These are phyloP conservation scores for Lecanicillium sp. DNA, from an alignment of 2,329 filamentous ascomycete genomes.

Conservation along the genomic window DNA sequence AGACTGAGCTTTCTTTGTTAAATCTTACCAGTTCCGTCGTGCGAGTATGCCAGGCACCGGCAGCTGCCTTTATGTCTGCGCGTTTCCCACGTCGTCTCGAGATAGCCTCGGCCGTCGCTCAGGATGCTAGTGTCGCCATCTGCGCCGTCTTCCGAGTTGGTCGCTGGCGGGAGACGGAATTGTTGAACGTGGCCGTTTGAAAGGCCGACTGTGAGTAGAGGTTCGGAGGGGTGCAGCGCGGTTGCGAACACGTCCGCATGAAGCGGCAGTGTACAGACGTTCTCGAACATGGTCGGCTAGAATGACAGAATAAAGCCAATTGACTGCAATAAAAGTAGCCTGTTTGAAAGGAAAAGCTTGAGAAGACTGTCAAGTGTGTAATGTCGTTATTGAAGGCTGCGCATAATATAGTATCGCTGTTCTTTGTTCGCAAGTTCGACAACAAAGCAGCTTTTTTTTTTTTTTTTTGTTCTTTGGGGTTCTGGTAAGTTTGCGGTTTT, in stretches of 20 bases:
- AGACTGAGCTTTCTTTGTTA: too few relatives aligned
- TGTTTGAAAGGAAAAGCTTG: too few relatives aligned
- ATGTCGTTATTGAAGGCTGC: too few relatives aligned
- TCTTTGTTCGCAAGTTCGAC: too few relatives aligned
- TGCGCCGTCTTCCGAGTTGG: slow-evolving; percentile 40
- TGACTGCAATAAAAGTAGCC: too few relatives aligned
- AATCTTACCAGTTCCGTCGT: slow-evolving; percentile 60
- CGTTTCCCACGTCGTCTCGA: slow-evolving; percentile 81
- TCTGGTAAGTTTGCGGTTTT: too few relatives aligned
- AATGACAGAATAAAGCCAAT: neutral
- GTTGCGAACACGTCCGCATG: slow-evolving; percentile 82
- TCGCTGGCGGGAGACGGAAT: slow-evolving; percentile 58
- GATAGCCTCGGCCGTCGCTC: slow-evolving; percentile 59
- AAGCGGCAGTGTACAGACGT: slow-evolving; percentile 81
- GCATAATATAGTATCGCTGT: too few relatives aligned
- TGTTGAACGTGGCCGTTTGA: slow-evolving; percentile 79
- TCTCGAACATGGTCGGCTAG: slow-evolving; percentile 67
- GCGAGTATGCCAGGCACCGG: slow-evolving; percentile 66
- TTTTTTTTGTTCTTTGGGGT: too few relatives aligned
- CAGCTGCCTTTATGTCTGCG: slow-evolving; percentile 91
- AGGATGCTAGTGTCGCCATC: slow-evolving; percentile 41
- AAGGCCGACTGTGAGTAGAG: slow-evolving; percentile 78
- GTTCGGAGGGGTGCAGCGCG: slow-evolving; percentile 74
- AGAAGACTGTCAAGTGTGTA: too few relatives aligned
- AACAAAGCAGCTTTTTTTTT: too few relatives aligned